Base-by-base conservation (phyloP, 371 early-diverging fungal species). In the Mucor irregularis region DNA sequence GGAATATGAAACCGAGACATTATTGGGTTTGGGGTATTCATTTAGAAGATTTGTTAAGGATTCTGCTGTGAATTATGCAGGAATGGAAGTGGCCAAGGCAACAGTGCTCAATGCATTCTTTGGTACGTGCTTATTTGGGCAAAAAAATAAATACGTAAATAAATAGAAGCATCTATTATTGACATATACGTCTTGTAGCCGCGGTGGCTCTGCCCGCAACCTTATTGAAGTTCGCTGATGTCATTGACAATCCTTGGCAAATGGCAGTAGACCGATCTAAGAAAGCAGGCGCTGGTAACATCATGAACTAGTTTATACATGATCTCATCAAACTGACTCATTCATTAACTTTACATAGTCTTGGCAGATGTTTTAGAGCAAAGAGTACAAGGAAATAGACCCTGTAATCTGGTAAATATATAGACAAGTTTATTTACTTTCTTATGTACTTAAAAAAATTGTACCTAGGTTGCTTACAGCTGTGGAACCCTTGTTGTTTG, bases 161-260 rank as follows among this genome's bases (percentile, higher is more conserved):
- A n/a, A n/a, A n/a, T n/a, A n/a, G n/a, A n/a, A n/a, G n/a, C n/a
- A n/a, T n/a, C n/a, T n/a, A n/a, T n/a, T n/a, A 33, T 38, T 24
- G 5, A 35, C 37, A 24, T 45, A 11, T 43, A 35, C 4, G 30
- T 30, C 14, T 39, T 54, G 78, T 91, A 66, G 88, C 91, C 34
- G 94, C 95, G 8, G 80, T 97, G 17, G 85, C 92, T 4, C 81
- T 93, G 40, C 97, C 85, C 9, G 80, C 76, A 1, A 80, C 80
- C 8, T 49, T 83, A 8, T 37, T 85, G n/a, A 81, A 79, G 39
- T 40, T 73, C 10, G 76, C 78, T 5, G 83, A 85, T 57, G 73
- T 78, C 13, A 69, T 85, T 52, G 97, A 97, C 65, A 97, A 97
- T 66, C 97, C 97, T 21, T 98, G 98, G 98, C 76, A 73, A 10